phyloP scores from a whole-genome alignment of 148 eudicot species.

The Euryodendron excelsum region DNA sequence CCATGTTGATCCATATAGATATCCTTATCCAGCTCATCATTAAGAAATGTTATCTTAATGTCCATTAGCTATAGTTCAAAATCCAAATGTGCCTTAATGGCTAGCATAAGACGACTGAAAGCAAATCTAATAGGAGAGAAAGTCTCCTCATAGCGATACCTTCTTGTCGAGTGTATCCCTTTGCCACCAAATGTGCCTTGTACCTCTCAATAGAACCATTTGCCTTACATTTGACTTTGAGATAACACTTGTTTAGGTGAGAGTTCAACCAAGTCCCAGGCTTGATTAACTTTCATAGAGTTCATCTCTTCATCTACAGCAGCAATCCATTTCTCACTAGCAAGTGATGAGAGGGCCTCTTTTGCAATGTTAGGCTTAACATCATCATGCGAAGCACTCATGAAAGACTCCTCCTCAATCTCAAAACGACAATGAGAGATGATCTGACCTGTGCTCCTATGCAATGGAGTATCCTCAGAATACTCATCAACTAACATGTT shows the following conservation, averaged over 20 bases:
- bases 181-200: neutral
- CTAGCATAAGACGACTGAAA: neutral
- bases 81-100: neutral
- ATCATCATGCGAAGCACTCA: too few species aligned
- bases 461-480: neutral
- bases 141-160: neutral
- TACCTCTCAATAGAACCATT: neutral
- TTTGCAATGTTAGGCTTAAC: neutral
- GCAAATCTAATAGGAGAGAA: conserved; percentile 8
- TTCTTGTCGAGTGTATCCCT: neutral
- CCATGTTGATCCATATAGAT: conserved; percentile 5
- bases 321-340: neutral
- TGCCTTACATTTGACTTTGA: neutral
- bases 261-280: neutral
- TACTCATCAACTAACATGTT: neutral
- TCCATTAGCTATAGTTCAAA: conserved; percentile 6
- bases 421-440: neutral
- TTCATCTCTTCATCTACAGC: neutral
- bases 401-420: neutral
- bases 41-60: conserved; percentile 10
- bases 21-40: conserved; percentile 1
- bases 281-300: neutral
- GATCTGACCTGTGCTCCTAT: neutral
- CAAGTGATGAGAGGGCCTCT: neutral
- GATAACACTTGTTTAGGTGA: neutral